Conservation (phyloP, 2,329 filamentous ascomycete genomes). For the Exophiala spinifera region DNA sequence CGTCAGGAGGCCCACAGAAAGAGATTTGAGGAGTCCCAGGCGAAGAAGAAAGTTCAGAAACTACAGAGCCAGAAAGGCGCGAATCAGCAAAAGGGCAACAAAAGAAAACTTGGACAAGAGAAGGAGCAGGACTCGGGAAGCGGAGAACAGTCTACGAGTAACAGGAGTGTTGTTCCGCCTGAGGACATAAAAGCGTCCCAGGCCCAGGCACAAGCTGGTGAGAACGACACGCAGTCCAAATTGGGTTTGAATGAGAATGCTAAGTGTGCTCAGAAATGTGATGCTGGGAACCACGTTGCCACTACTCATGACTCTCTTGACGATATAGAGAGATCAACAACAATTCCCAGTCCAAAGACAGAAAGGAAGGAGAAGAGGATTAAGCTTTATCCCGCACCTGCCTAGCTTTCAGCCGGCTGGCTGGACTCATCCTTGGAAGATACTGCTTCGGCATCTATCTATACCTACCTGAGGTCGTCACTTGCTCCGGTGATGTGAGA, state of each 20-base stretch:
- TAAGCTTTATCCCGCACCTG: no score
- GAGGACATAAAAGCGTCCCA: background rate
- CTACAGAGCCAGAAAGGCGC: background rate
- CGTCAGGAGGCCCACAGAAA: conserved; percentile 1
- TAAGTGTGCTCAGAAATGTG: conserved; percentile 17
- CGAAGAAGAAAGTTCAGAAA: background rate
- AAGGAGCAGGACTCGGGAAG: conserved; percentile 24
- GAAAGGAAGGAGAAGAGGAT: background rate
- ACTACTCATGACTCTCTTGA: no score
- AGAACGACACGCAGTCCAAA: conserved; percentile 1
- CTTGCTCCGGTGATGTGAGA: no score
- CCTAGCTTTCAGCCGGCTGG: no score
- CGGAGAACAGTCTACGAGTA: conserved; percentile 4
- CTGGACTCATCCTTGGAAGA: no score
- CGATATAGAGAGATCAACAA: no score
- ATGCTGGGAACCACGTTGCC: background rate
- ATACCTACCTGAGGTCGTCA: no score
- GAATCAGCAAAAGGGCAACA: conserved; percentile 7
- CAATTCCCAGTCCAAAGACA: no score
- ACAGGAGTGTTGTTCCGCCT: background rate
- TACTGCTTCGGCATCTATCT: no score
- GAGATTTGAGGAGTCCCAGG: background rate
- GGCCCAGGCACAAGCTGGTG: conserved; percentile 3
- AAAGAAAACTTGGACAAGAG: background rate
- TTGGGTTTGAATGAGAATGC: conserved; percentile 6